Base-by-base conservation (phyloP, 2,329 filamentous ascomycete species). In the Talaromyces sp. region DNA sequence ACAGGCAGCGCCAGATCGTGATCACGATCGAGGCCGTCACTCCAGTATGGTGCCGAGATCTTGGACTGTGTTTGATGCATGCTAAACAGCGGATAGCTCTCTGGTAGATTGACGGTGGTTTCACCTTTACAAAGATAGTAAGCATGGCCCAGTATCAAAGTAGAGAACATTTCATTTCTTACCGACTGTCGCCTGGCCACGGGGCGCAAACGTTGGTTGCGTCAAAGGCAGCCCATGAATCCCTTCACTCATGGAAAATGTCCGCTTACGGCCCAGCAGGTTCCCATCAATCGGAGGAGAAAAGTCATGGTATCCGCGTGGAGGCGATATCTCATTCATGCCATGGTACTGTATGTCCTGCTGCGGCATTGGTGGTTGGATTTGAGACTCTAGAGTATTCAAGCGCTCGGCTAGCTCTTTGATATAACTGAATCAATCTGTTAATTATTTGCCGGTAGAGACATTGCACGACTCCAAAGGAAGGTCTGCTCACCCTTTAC, bases 391-490 rank as follows among this genome's bases (percentile, higher is more conserved):
- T 46, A 96, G 86, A 43, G 84, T 87, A 66, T 92, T 86, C 60
- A 96, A 85, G 25, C 91, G 81, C 69, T 96, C 91, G 22, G 91
- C 90, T 21, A 96, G 81, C 71, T 96, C 91, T 70, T 95, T 96
- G 71, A 96, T 96, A 66, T 96, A 96, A 13, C 45, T 48, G 25
- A 13, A 7, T 35, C 11, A 4, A 19, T 5, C 17, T 5, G 19
- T 48, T 13, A 48, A n/a, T n/a, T 5, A 15, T 13, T 48, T 45
- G 13, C n/a, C 17, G 3, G 17, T 13, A 46, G 22, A 13, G 19
- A 8, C 13, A 25, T 10, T 11, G n/a, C 17, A 48, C 10, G 35
- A 15, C 10, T 8, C 36, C 4, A 31, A 21, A 21, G 11, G 10
- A 22, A 36, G 17, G 1, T 22, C 15, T 25, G 17, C 31, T 53